phyloP scores from a whole-genome alignment of 495 filamentous ascomycete genomes.

The Cenococcum geophilum region DNA sequence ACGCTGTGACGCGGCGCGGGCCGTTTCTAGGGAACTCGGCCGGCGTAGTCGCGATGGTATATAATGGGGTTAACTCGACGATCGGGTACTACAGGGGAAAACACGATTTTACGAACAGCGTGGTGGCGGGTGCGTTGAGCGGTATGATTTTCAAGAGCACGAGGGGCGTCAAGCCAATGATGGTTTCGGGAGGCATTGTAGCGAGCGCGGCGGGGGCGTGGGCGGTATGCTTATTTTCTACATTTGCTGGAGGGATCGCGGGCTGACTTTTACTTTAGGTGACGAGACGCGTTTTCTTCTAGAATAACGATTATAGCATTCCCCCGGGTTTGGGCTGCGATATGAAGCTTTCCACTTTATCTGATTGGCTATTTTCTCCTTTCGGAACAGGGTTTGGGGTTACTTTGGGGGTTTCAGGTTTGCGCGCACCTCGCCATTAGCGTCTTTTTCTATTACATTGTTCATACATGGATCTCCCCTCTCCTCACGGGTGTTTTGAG shows the following conservation, averaged over 20 bases:
- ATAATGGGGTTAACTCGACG: conserved; percentile 86
- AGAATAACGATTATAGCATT: not conserved
- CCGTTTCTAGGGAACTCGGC: conserved; percentile 97
- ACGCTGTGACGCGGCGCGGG: conserved; percentile 83
- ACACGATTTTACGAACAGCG: conserved; percentile 84
- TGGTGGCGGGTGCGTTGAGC: conserved; percentile 75
- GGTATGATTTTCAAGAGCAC: conserved; percentile 97
- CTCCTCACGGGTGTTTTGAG: not conserved
- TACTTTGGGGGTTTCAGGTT: not conserved
- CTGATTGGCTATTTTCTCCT: not conserved
- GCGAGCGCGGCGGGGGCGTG: conserved; percentile 77
- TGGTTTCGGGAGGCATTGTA: conserved; percentile 85
- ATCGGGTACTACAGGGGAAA: conserved; percentile 80
- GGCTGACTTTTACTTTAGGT: not conserved
- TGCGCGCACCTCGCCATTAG: not conserved
- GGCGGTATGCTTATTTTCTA: conserved; percentile 42
- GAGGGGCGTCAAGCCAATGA: conserved; percentile 79
- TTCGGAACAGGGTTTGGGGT: not conserved
- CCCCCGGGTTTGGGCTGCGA: not conserved
- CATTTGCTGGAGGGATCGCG: not conserved
- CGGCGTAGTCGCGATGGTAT: conserved; percentile 89
- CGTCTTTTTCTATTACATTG: not conserved
- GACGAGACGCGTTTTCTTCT: not conserved
- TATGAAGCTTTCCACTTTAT: not conserved
- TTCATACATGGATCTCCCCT: not conserved